Base-by-base conservation (phyloP, 1,284 basidiomycete genomes). In the Ustilago hordei region DNA sequence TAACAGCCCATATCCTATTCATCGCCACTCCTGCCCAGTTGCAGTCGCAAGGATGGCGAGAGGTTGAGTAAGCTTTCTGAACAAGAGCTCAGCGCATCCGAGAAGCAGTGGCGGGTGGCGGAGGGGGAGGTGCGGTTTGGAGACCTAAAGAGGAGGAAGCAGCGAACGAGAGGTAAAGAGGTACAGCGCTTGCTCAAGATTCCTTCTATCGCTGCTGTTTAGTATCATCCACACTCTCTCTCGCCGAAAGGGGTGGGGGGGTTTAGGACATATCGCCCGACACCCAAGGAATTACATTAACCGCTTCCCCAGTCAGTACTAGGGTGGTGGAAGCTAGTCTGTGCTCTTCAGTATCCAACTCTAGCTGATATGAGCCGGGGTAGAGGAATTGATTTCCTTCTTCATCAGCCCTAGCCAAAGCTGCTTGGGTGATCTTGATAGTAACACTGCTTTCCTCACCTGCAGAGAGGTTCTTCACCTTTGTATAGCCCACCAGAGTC, bases 1-100 rank as follows among this genome's bases (percentile, higher is more conserved):
- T 74, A 11, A 74, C 72, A 0, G 65, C 63, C 1, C 65, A 69
- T 15, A 75, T 67, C 2, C 19, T 75, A 2, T 68, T 75, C 43
- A 75, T 75, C 61, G 73, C 73, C 41, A 70, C 73, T 6, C 64
- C 62, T 19, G 19, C 19, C 19, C 19, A 19, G 19, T 19, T 19
- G 19, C 19, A 19, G 19, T 19, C 19, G 19, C 19, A 19, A 19
- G 19, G 19, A 19, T 19, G 19, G 19, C 19, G 19, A 19, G 1
- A 19, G 19, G 1, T 19, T 19, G 19, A 50, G 62, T 5, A 61
- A 65, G 32, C 6, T 75, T 2, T 55, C 72, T 13, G 67, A 75
- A 28, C 50, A 56, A 11, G 55, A 59, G 4, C 69, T 75, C 11
- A 28, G 23, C 23, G 23, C 23, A 28, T 28, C 23, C 23, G 23